A percentile compares a stretch with the other conserved stretches of the same genome.
Conservation (phyloP, 1,284 basidiomycete species). For the Lignosus rhinocerotis region DNA sequence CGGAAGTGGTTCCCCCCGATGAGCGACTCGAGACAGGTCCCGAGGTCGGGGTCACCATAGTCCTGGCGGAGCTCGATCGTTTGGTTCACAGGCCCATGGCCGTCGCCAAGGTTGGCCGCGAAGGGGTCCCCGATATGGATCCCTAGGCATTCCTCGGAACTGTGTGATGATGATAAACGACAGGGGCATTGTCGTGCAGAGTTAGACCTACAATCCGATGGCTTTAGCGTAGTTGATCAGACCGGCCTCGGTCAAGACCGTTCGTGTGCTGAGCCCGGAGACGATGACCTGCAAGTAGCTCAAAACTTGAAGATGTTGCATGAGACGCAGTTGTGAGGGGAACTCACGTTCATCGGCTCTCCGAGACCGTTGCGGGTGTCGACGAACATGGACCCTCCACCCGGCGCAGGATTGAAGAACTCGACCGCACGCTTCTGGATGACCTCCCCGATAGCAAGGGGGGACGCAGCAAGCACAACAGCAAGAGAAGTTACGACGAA, state of each 20-base stretch:
- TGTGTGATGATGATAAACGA: conserved; percentile 26
- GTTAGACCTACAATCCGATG: conserved; percentile 51
- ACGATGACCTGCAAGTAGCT: conserved; percentile 53
- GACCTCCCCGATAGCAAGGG: conserved; percentile 2
- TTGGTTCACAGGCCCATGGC: conserved; percentile 60
- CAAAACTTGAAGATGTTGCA: too few species aligned
- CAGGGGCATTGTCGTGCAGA: background rate
- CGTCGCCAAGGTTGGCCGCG: conserved; percentile 72
- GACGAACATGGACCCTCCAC: conserved; percentile 57
- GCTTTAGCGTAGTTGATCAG: conserved; percentile 59
- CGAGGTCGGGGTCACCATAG: conserved; percentile 55
- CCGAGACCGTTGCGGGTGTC: conserved; percentile 50
- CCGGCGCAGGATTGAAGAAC: conserved; percentile 45
- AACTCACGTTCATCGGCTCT: conserved; percentile 67
- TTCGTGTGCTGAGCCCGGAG: conserved; percentile 65
- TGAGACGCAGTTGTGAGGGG: conserved; percentile 26
- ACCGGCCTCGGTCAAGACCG: conserved; percentile 65
- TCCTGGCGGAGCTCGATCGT: conserved; percentile 68
- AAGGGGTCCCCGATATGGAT: conserved; percentile 65
- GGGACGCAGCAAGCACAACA: conserved; percentile 13
- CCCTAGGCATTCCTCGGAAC: conserved; percentile 73
- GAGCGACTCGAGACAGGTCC: conserved; percentile 63
- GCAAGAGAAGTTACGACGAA: conserved; percentile 10
- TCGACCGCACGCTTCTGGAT: conserved; percentile 22
- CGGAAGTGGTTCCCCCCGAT: conserved; percentile 71